These are phyloP conservation scores for Alloteropsis angusta DNA, from an alignment of 202 grass and related monocot genomes.

Conservation along the genomic window DNA sequence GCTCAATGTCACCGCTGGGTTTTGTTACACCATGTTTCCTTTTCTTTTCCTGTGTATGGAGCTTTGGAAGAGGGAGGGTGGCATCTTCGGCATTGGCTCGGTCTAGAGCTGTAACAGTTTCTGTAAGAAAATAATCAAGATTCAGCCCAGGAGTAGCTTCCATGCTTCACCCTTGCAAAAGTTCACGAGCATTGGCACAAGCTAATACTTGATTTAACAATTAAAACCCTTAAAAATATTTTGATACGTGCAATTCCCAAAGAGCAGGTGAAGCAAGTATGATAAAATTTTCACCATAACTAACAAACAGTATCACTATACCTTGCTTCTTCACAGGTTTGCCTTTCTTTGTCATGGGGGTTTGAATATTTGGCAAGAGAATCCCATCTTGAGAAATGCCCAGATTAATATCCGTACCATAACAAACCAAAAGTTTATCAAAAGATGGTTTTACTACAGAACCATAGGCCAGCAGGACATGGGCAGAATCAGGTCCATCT, in stretches of 20 bases:
- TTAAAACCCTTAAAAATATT: not conserved
- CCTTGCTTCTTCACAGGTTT: slow-evolving; percentile 54
- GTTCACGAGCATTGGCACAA: not conserved
- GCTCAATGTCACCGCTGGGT: slow-evolving; percentile 31
- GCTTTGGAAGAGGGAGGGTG: slow-evolving; percentile 70
- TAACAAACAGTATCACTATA: slow-evolving; percentile 16
- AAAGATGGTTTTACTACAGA: slow-evolving; percentile 89
- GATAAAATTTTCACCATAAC: slow-evolving; percentile 1
- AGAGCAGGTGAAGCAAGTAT: not conserved
- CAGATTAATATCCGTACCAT: slow-evolving; percentile 70
- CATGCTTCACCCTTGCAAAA: not conserved
- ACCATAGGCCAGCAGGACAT: slow-evolving; percentile 77
- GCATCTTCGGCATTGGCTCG: slow-evolving; percentile 91
- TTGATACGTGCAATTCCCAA: not conserved
- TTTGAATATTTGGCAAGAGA: slow-evolving; percentile 57
- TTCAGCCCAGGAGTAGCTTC: slow-evolving; percentile 19
- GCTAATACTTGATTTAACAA: not conserved
- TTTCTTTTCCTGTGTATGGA: slow-evolving; percentile 78
- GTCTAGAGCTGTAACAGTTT: slow-evolving; percentile 70
- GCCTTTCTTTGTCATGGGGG: slow-evolving; percentile 35
- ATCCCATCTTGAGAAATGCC: slow-evolving; percentile 55
- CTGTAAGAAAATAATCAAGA: slow-evolving; percentile 30
- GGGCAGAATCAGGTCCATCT: slow-evolving; percentile 50
- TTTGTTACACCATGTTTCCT: slow-evolving; percentile 63
- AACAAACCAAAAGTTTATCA: slow-evolving; percentile 60